These are phyloP conservation scores for Xylariomycetidae sp. DNA, from an alignment of 2,329 filamentous ascomycete species.

Conservation along the genomic window DNA sequence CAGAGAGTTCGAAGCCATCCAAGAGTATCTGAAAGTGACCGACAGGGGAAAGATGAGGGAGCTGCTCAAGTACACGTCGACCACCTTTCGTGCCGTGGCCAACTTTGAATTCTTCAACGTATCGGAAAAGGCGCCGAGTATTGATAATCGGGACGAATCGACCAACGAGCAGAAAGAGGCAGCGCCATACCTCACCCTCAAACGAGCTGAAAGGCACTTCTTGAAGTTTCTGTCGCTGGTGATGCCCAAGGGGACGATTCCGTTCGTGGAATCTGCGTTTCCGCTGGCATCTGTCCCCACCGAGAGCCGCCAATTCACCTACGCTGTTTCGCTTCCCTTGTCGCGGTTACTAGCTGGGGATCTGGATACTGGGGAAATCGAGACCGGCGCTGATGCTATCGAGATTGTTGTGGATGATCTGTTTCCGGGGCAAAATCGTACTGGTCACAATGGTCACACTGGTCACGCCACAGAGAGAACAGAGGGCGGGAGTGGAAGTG, in stretches of 20 bases:
- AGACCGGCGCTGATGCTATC: slow-evolving; percentile 62
- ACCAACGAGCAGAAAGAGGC: slow-evolving; percentile 32
- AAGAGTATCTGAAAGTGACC: slow-evolving; percentile 53
- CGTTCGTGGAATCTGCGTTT: slow-evolving; percentile 57
- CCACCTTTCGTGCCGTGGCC: slow-evolving; percentile 58
- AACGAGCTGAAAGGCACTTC: slow-evolving; percentile 63
- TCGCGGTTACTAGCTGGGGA: slow-evolving; percentile 47
- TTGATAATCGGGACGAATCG: slow-evolving; percentile 8
- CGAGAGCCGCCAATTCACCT: slow-evolving; percentile 58
- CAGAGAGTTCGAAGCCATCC: slow-evolving; percentile 59
- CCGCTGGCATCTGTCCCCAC: slow-evolving; percentile 56
- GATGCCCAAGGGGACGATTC: slow-evolving; percentile 47
- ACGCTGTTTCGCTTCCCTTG: slow-evolving; percentile 57
- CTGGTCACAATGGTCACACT: too few relatives aligned
- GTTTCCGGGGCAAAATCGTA: background rate
- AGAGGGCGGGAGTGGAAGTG: too few relatives aligned
- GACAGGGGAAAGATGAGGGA: slow-evolving; percentile 50
- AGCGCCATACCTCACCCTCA: slow-evolving; percentile 60
- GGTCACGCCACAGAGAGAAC: too few relatives aligned
- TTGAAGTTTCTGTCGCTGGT: slow-evolving; percentile 61
- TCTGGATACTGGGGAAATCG: slow-evolving; percentile 57
- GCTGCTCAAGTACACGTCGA: slow-evolving; percentile 50
- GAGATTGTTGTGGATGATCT: slow-evolving; percentile 47
- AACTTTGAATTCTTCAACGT: slow-evolving; percentile 75
- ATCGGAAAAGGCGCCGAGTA: slow-evolving; percentile 44